These are phyloP conservation scores for Rhodotorula toruloides DNA, from an alignment of 768 basidiomycete genomes.

Conservation along the genomic window DNA sequence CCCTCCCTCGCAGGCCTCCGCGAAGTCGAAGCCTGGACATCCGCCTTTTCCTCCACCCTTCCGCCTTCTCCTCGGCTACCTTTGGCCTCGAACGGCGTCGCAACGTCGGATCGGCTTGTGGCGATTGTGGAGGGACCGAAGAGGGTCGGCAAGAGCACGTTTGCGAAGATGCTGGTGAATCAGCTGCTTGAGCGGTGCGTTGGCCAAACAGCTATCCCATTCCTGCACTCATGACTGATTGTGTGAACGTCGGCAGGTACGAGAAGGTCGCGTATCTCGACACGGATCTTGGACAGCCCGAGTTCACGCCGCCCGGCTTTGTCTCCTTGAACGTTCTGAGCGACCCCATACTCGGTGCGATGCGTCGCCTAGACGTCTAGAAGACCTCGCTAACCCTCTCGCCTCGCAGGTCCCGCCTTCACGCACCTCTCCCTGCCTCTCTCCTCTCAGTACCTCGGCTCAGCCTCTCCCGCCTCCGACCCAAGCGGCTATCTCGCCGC, in stretches of 20 bases:
- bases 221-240: slow-evolving; percentile 4
- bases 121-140: slow-evolving; percentile 78
- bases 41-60: not conserved
- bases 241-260: slow-evolving; percentile 57
- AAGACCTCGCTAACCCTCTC: not conserved
- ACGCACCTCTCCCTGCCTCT: slow-evolving; percentile 70
- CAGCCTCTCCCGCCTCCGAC: slow-evolving; percentile 66
- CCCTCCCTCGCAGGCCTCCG: slow-evolving; percentile 36
- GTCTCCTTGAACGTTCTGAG: slow-evolving; percentile 72
- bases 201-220: too few species aligned
- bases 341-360: slow-evolving; percentile 60
- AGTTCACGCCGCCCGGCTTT: slow-evolving; percentile 81
- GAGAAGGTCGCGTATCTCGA: slow-evolving; percentile 82
- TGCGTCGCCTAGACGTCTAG: not conserved
- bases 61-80: not conserved
- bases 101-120: slow-evolving; percentile 45
- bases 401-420: slow-evolving; percentile 58
- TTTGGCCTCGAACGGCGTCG: not conserved
- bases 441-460: slow-evolving; percentile 74
- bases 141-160: slow-evolving; percentile 83
- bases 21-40: slow-evolving; percentile 46
- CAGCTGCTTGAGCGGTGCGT: slow-evolving; percentile 58
- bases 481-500: slow-evolving; percentile 71
- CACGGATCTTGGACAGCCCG: slow-evolving; percentile 87
- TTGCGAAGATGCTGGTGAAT: slow-evolving; percentile 70